A percentile compares a stretch with the other conserved stretches of the same genome.
phyloP scores from a whole-genome alignment of 2,329 filamentous ascomycete genomes.

The Penicillium sp. region DNA sequence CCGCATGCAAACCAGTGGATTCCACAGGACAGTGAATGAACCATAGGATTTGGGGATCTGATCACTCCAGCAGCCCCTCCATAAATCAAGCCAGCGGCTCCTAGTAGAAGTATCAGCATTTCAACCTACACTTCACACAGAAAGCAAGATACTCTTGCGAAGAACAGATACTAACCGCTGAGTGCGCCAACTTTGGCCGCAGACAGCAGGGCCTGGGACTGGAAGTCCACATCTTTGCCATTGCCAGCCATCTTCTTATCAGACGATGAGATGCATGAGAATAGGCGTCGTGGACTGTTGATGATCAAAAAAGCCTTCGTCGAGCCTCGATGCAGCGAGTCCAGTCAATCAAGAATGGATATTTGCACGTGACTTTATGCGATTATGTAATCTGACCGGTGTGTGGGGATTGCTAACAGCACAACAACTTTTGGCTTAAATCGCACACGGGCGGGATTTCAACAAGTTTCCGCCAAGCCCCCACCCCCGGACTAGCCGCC shows the following conservation, averaged over 20 bases:
- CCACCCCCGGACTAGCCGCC: too few species aligned
- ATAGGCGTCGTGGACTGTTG: conserved; percentile 1
- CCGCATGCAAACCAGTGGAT: conserved; percentile 79
- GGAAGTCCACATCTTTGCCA: conserved; percentile 17
- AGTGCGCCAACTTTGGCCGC: conserved; percentile 59
- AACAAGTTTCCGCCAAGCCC: too few species aligned
- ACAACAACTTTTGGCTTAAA: too few species aligned
- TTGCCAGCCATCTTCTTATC: conserved; percentile 30
- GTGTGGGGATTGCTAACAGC: too few species aligned
- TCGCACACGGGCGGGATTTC: too few species aligned
- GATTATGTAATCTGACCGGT: too few species aligned
- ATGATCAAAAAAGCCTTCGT: not conserved
- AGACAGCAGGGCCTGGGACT: conserved; percentile 26
- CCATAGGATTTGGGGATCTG: conserved; percentile 58
- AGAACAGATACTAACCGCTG: conserved; percentile 48
- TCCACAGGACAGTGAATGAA: conserved; percentile 69
- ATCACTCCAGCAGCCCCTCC: conserved; percentile 70
- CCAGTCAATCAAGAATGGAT: conserved; percentile 2
- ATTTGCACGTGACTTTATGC: conserved; percentile 11
- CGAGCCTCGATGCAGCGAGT: conserved; percentile 3
- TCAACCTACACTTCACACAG: not conserved
- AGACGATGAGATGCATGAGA: conserved; percentile 8
- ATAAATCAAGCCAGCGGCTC: conserved; percentile 55
- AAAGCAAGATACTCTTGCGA: conserved; percentile 8
- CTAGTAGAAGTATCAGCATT: conserved; percentile 9